A percentile compares a stretch with the other conserved stretches of the same genome.
Evolutionary conservation across 441 rosid genomes (phyloP).

Genomic region (Brassica balearica): DNA sequence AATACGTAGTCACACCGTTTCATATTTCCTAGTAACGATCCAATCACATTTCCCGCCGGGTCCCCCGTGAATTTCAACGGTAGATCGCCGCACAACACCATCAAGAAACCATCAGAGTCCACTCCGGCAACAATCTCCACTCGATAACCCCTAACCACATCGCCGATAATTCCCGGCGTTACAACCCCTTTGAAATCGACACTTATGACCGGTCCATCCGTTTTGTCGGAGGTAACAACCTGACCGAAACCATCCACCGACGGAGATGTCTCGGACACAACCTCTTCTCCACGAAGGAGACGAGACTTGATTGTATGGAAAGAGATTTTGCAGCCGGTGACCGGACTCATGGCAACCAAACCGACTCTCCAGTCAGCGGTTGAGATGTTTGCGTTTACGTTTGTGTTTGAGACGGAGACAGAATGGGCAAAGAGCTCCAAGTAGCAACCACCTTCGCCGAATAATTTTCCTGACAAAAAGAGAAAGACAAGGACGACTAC

Average conservation of each 20-base stretch:
- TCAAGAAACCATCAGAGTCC: background rate
- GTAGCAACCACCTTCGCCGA: no score
- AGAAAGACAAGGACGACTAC: no score
- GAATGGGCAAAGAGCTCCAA: slow-evolving; percentile 26
- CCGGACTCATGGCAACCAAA: slow-evolving; percentile 15
- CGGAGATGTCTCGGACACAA: slow-evolving; percentile 5
- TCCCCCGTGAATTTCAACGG: background rate
- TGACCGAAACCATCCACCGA: background rate
- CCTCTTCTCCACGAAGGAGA: slow-evolving; percentile 12
- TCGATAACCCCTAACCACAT: background rate
- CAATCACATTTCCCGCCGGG: background rate
- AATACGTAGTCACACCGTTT: background rate
- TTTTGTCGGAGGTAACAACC: background rate
- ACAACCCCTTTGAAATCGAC: background rate
- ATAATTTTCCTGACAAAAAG: no score
- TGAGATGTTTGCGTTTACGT: slow-evolving; percentile 20
- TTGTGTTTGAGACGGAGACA: slow-evolving; percentile 17
- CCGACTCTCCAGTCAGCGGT: slow-evolving; percentile 35
- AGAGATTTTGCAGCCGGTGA: slow-evolving; percentile 17
- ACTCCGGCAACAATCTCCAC: background rate
- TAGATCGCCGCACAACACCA: background rate
- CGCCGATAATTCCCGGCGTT: background rate
- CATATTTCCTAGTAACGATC: background rate
- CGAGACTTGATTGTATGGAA: slow-evolving; percentile 17
- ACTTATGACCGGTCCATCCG: background rate